Evolutionary conservation across 305 asterid genomes (phyloP).

Genomic region (Fraxinus nigra): DNA sequence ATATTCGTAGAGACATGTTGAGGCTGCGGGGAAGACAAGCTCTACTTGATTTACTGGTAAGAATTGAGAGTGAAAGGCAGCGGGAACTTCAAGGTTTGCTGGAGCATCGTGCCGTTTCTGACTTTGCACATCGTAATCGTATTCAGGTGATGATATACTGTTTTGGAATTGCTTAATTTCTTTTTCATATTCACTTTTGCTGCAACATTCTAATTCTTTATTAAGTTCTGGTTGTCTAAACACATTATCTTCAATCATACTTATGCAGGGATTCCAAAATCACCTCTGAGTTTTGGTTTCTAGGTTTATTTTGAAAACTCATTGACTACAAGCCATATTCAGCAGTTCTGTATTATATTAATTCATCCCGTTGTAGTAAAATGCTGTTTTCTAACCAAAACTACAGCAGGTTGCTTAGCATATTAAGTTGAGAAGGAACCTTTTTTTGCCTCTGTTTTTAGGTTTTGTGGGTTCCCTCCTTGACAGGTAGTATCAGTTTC

Average conservation of each 20-base stretch:
- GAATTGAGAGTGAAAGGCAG: conserved; percentile 28
- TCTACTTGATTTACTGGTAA: conserved; percentile 41
- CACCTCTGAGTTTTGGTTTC: not conserved
- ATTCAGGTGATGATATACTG: not conserved
- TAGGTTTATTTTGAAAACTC: not conserved
- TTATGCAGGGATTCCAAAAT: not conserved
- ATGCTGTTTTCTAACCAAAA: not conserved
- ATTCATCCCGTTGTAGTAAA: not conserved
- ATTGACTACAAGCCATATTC: not conserved
- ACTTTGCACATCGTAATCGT: conserved; percentile 18
- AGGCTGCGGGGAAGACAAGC: conserved; percentile 49
- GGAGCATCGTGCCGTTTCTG: conserved; percentile 20
- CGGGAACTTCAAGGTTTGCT: conserved; percentile 26
- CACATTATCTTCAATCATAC: not conserved
- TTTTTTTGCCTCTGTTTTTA: not conserved
- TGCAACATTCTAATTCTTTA: not conserved
- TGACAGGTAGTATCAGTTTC: no score
- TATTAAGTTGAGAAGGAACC: not conserved
- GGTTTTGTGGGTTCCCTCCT: no score
- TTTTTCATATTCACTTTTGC: not conserved
- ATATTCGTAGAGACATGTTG: conserved; percentile 42
- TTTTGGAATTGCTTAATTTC: not conserved
- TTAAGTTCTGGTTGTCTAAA: not conserved
- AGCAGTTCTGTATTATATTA: not conserved
- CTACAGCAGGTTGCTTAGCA: not conserved